Evolutionary conservation across 352 stramenopile species (phyloP).

Genomic region (Pythium phragmitis): DNA sequence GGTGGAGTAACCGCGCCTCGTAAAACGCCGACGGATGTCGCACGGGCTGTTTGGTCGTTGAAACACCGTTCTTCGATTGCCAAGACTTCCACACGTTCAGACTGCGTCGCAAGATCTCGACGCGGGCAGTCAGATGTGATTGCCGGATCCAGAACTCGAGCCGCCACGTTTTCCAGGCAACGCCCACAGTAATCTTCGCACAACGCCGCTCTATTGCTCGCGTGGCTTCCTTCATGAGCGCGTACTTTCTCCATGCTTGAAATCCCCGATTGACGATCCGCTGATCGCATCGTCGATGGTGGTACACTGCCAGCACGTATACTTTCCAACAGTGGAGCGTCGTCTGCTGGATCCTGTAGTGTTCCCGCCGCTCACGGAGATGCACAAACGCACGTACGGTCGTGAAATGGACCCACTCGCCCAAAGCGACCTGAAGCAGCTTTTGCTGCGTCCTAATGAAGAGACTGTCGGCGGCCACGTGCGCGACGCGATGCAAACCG

Average conservation of each 20-base stretch:
- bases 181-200: neutral
- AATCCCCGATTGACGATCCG: neutral
- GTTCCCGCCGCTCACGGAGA: conserved; percentile 2
- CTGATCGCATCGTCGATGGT: neutral
- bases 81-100: conserved; percentile 12
- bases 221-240: neutral
- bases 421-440: neutral
- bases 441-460: neutral
- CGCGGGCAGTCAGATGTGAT: neutral
- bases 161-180: conserved; percentile 17
- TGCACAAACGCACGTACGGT: conserved; percentile 15
- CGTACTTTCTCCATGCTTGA: neutral
- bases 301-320: neutral
- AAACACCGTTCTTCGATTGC: neutral
- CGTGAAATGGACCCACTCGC: conserved; percentile 19
- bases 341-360: neutral
- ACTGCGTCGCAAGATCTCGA: neutral
- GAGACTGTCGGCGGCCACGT: neutral
- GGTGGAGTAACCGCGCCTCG: conserved; percentile 16
- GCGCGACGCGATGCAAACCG: neutral
- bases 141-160: conserved; percentile 25
- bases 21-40: conserved; percentile 11
- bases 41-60: no score
- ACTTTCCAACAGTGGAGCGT: conserved; percentile 11
- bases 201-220: neutral